Evolutionary conservation across 2,329 filamentous ascomycete species (phyloP).

Genomic region (Drechmeria coniospora): DNA sequence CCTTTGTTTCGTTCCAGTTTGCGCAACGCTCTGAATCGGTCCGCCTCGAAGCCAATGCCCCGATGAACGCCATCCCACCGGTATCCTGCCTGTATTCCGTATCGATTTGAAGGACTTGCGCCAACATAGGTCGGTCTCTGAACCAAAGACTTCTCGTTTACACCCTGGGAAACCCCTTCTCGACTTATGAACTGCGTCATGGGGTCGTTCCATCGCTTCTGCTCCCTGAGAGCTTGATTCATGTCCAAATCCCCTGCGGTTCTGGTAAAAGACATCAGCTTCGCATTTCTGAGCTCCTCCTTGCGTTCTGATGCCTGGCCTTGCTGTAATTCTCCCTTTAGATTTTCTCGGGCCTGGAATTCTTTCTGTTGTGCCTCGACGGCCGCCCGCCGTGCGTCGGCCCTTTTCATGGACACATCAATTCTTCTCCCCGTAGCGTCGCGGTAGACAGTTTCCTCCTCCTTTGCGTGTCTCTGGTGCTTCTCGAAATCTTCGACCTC

Average conservation of each 20-base stretch:
- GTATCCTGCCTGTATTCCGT: constrained; percentile 83
- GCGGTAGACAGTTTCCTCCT: constrained; percentile 79
- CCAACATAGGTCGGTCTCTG: constrained; percentile 60
- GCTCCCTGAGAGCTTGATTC: constrained; percentile 66
- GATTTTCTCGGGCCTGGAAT: constrained; percentile 48
- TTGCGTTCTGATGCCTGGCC: constrained; percentile 48
- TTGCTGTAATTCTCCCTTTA: constrained; percentile 76
- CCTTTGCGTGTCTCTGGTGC: constrained; percentile 26
- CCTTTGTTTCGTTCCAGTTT: constrained; percentile 59
- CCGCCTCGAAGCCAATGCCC: constrained; percentile 81
- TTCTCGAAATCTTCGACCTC: constrained; percentile 38
- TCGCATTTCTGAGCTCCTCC: constrained; percentile 63
- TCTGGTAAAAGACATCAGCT: constrained; percentile 65
- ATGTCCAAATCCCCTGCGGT: constrained; percentile 72
- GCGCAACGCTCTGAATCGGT: constrained; percentile 84
- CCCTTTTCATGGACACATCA: constrained; percentile 79
- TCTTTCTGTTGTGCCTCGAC: constrained; percentile 59
- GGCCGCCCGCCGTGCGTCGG: constrained; percentile 56
- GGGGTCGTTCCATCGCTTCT: constrained; percentile 83
- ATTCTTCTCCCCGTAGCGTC: constrained; percentile 91
- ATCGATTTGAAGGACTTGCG: constrained; percentile 73
- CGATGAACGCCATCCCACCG: constrained; percentile 96
- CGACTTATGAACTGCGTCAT: constrained; percentile 62
- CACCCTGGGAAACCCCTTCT: constrained; percentile 18
- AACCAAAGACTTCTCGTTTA: constrained; percentile 18